A percentile compares a stretch with the other conserved stretches of the same genome.
These are phyloP conservation scores for Colletotrichum orbiculare DNA, from an alignment of 2,329 filamentous ascomycete genomes.

Conservation along the genomic window DNA sequence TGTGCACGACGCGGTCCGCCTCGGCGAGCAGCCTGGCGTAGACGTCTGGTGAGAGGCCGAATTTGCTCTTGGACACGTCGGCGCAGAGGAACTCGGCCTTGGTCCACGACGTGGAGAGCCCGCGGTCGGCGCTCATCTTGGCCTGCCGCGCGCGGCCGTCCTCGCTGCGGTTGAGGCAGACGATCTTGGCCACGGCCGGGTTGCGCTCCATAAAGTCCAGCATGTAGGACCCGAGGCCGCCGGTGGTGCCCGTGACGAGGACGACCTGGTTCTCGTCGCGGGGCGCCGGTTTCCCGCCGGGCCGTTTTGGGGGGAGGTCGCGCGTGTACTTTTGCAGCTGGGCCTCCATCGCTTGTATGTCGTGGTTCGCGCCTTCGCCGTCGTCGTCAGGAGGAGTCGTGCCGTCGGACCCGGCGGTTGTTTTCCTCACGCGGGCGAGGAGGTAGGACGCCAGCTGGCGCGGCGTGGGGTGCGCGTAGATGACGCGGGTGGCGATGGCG, in stretches of 20 bases:
- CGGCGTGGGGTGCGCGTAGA: slow-evolving; percentile 53
- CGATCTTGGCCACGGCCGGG: slow-evolving; percentile 51
- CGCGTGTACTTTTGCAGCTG: slow-evolving; percentile 50
- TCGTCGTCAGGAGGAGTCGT: slow-evolving; percentile 25
- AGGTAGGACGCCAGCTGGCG: slow-evolving; percentile 49
- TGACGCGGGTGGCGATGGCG: slow-evolving; percentile 49
- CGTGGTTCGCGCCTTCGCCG: slow-evolving; percentile 34
- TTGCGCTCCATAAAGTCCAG: slow-evolving; percentile 46
- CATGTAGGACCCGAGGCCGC: slow-evolving; percentile 29
- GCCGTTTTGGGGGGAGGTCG: slow-evolving; percentile 41
- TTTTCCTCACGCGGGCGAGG: slow-evolving; percentile 32
- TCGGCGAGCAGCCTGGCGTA: slow-evolving; percentile 51
- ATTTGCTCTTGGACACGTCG: slow-evolving; percentile 57
- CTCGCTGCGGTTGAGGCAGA: slow-evolving; percentile 60
- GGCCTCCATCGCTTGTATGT: slow-evolving; percentile 46
- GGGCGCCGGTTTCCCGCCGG: slow-evolving; percentile 42
- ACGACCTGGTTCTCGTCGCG: slow-evolving; percentile 46
- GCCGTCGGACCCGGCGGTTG: background rate
- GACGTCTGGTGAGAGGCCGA: slow-evolving; percentile 57
- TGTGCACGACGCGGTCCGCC: slow-evolving; percentile 62
- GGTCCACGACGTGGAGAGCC: slow-evolving; percentile 48
- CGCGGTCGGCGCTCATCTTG: slow-evolving; percentile 49
- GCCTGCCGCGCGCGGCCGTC: slow-evolving; percentile 55
- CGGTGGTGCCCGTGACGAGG: slow-evolving; percentile 32
- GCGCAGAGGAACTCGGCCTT: slow-evolving; percentile 60